Conservation (phyloP, 352 stramenopile genomes). For the Aphanomyces euteiches region DNA sequence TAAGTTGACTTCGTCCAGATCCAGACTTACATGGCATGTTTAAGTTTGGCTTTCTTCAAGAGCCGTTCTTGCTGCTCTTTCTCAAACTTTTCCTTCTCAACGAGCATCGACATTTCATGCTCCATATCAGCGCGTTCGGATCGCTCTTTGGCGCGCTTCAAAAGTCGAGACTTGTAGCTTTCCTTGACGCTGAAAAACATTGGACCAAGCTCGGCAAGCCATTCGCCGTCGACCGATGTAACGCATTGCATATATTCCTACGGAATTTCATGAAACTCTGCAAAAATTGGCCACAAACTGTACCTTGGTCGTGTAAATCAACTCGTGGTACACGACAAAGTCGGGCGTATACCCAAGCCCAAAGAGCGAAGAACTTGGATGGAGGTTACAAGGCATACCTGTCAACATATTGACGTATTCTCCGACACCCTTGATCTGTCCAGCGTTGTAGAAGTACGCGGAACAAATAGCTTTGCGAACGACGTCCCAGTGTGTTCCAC, state of each 20-base stretch:
- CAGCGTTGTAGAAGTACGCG: constrained; percentile 99
- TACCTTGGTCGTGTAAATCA: constrained; percentile 98
- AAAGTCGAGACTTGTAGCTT: constrained; percentile 90
- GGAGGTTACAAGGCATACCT: constrained; percentile 95
- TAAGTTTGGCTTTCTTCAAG: constrained; percentile 26
- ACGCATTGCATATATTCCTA: constrained; percentile 96
- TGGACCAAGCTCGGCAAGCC: constrained; percentile 97
- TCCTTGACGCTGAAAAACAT: constrained; percentile 99
- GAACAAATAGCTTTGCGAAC: constrained; percentile 98
- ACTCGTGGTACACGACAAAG: constrained; percentile 99
- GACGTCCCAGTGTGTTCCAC: constrained; percentile 93
- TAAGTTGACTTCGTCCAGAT: neutral
- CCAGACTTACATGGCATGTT: constrained; percentile 31
- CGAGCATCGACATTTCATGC: constrained; percentile 60
- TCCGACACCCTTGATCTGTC: constrained; percentile 98
- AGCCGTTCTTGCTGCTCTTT: constrained; percentile 30
- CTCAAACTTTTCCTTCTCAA: constrained; percentile 29
- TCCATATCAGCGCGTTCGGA: constrained; percentile 76
- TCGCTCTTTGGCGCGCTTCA: constrained; percentile 85
- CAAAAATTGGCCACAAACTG: constrained; percentile 45
- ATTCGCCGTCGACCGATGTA: constrained; percentile 98
- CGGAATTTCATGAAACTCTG: constrained; percentile 2
- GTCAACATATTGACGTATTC: constrained; percentile 99
- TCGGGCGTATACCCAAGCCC: constrained; percentile 98
- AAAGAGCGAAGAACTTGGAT: constrained; percentile 97